Base-by-base conservation (phyloP, 805 yeast genomes). In the Wickerhamiella sergipiensis region DNA sequence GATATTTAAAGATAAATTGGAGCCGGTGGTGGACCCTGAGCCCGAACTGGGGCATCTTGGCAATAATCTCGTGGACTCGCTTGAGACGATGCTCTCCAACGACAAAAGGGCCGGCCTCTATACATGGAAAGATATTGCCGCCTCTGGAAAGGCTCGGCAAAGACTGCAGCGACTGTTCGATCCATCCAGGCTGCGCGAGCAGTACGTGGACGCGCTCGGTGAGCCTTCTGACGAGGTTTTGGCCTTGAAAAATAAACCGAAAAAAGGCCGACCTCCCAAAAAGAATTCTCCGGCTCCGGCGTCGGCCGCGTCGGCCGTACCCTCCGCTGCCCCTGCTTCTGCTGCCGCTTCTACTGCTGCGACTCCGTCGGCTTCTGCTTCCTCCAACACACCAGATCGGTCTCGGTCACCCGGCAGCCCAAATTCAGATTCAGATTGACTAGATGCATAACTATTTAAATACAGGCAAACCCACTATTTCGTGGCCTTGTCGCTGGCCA, bases 21-120 rank as follows among this genome's bases (percentile, higher is more conserved):
- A 57, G 52, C 55, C 61, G 36, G 46, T 50, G 1, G 36, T 52
- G 10, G 59, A 56, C 22, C 55, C 54, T 1, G 54, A 48, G 40
- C 62, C 62, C n/a, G n/a, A 24, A 17, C 38, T 52, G 4, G 56
- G 51, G 15, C 42, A 18, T 8, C 33, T 47, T 18, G 23, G 43
- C 13, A 47, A 22, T 23, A n/a, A 21, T 1, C 50, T 57, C 13
- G 19, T 54, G 18, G 48, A 42, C 19, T 18, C 46, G 6, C 49
- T 54, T 6, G 52, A 54, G 6, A 23, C 15, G 29, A 9, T 43
- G 29, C 33, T 43, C 23, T 47, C 46, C 39, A 51, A 48, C 45
- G 40, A 31, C 6, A 22, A 12, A 24, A 46, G 45, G 4, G 19
- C 19, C 19, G 2, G n/a, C 7, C 46, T 33, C 6, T 36, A 45